A percentile compares a stretch with the other conserved stretches of the same genome.
These are phyloP conservation scores for Ramaria rubella DNA, from an alignment of 768 basidiomycete genomes.

Conservation along the genomic window DNA sequence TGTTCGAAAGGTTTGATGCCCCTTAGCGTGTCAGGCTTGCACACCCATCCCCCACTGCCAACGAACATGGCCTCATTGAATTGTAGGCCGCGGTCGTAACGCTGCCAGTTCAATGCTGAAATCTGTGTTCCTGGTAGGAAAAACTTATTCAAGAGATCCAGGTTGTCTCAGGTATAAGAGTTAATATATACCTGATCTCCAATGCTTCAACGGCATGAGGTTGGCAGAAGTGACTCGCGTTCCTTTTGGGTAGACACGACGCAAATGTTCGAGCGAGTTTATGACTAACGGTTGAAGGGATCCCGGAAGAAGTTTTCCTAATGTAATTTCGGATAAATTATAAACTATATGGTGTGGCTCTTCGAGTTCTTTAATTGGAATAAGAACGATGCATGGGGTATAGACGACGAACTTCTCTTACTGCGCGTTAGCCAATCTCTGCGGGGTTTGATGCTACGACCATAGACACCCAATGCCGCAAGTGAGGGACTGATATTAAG, in stretches of 20 bases:
- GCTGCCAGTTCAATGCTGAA: constrained; percentile 56
- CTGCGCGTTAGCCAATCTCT: constrained; percentile 44
- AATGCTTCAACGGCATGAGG: constrained; percentile 44
- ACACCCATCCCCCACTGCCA: constrained; percentile 49
- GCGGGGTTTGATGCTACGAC: constrained; percentile 54
- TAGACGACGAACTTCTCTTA: constrained; percentile 15
- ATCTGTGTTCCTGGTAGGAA: constrained; percentile 40
- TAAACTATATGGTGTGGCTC: constrained; percentile 46
- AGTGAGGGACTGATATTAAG: constrained; percentile 45
- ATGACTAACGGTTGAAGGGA: constrained; percentile 32
- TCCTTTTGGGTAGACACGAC: constrained; percentile 53
- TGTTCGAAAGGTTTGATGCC: constrained; percentile 14
- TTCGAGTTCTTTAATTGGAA: constrained; percentile 25
- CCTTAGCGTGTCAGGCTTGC: constrained; percentile 35
- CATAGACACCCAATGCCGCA: constrained; percentile 51
- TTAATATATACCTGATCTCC: constrained; percentile 34
- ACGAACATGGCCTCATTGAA: constrained; percentile 59
- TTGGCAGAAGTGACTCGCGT: constrained; percentile 52
- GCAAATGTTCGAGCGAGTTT: constrained; percentile 39
- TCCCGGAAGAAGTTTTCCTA: constrained; percentile 35
- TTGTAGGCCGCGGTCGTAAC: constrained; percentile 48
- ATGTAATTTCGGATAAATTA: constrained; percentile 52
- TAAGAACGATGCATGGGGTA: neutral
- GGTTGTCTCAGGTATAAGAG: neutral
- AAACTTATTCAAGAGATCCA: neutral